Base-by-base conservation (phyloP, 345 rosid genomes). In the Limnanthes douglasii region DNA sequence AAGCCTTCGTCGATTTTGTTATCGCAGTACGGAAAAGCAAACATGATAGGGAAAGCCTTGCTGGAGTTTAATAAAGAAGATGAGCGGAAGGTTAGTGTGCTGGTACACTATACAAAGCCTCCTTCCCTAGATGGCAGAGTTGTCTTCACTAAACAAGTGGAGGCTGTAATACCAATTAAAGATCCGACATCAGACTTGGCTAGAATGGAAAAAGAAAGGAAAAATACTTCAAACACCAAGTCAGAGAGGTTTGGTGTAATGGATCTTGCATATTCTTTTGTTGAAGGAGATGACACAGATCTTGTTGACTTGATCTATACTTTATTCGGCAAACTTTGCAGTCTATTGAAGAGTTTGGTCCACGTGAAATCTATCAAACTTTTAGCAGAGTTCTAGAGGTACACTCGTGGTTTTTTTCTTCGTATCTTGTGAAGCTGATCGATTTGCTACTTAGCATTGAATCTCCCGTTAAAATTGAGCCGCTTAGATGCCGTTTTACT, bases 341-440 rank as follows among this genome's bases (percentile, higher is more conserved):
- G 95, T 75, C 52, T 29, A 56, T 62, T 34, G 56, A 64, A 21
- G 69, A 63, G 37, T 43, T 54, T 26, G 64, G 61, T 47, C 81
- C 76, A 44, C 34, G 51, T 53, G 92, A 64, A 58, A 86, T 92
- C 2, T 90, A 84, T 46, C 41, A 50, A 41, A 52, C 82, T 19
- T 52, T 90, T 60, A 59, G 68, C 69, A 80, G 55, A 65, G 54
- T 90, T 43, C 53, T 84, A 39, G 60, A 83, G 94, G 95, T 80
- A 54, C 93, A 83, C 44, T 17, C 52, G 30, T 62, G 70, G 88
- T 73, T 88, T 65, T 65, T 75, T 65, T 61, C 78, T 51, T 61
- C 84, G 26, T 72, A 47, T 45, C 60, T 48, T 51, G 59, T 22
- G 23, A 92, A 90, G 72, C 48, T 90, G 66, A 61, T 72, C 38